A percentile compares a stretch with the other conserved stretches of the same genome.
Evolutionary conservation across 306 rosid genomes (phyloP).

Genomic region (Lathyrus aphaca): DNA sequence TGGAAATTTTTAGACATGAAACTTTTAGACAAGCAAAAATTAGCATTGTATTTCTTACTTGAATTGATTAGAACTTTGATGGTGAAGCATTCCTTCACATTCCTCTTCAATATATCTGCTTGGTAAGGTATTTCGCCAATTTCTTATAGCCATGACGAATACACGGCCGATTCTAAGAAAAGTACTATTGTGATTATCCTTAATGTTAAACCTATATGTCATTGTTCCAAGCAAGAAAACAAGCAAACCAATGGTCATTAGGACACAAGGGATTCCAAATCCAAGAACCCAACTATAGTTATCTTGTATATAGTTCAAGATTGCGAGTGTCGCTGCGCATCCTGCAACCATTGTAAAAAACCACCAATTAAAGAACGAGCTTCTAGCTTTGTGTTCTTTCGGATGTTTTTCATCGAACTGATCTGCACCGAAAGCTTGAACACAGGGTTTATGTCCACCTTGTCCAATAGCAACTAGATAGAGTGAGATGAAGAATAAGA

Average conservation of each 20-base stretch:
- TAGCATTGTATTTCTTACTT: slow-evolving; percentile 1
- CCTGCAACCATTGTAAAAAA: slow-evolving; percentile 57
- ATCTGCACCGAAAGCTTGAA: slow-evolving; percentile 30
- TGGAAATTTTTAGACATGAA: too few species aligned
- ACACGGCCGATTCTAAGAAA: slow-evolving; percentile 51
- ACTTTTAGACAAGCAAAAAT: background rate
- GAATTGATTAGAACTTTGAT: slow-evolving; percentile 4
- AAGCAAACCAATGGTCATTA: slow-evolving; percentile 52
- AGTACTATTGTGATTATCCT: slow-evolving; percentile 42
- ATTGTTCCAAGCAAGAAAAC: slow-evolving; percentile 64
- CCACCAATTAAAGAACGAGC: slow-evolving; percentile 94
- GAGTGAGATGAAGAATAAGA: slow-evolving; percentile 54
- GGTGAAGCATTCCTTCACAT: slow-evolving; percentile 7
- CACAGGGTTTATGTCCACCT: slow-evolving; percentile 22
- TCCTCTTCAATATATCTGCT: slow-evolving; percentile 27
- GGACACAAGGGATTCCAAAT: slow-evolving; percentile 62
- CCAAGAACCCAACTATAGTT: slow-evolving; percentile 68
- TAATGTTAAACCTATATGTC: slow-evolving; percentile 51
- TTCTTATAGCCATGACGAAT: slow-evolving; percentile 48
- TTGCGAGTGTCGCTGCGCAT: slow-evolving; percentile 30
- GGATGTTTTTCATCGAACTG: slow-evolving; percentile 65
- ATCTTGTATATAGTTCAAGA: slow-evolving; percentile 57
- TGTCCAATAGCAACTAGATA: slow-evolving; percentile 25
- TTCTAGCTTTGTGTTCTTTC: slow-evolving; percentile 63
- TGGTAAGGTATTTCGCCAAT: slow-evolving; percentile 27